A percentile compares a stretch with the other conserved stretches of the same genome.
These are phyloP conservation scores for Diaporthe vexans DNA, from an alignment of 2,329 filamentous ascomycete species.

Conservation along the genomic window DNA sequence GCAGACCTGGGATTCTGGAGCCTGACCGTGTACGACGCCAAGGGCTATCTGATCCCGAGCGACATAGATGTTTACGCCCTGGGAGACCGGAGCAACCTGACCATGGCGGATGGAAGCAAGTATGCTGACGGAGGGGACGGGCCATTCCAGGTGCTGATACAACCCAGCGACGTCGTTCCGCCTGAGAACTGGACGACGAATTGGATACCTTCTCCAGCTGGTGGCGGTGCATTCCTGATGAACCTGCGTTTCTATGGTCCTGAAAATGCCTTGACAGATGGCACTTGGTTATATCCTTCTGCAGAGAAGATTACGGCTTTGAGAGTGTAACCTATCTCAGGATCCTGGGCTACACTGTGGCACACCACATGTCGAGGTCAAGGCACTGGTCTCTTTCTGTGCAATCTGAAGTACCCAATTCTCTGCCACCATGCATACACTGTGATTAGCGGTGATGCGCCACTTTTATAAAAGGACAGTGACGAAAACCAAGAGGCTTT, in stretches of 20 bases:
- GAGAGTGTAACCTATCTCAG: background rate
- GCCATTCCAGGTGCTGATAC: conserved; percentile 48
- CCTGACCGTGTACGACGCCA: conserved; percentile 47
- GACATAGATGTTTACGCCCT: conserved; percentile 45
- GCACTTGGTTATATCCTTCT: conserved; percentile 2
- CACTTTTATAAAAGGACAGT: too few species aligned
- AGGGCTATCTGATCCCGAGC: conserved; percentile 47
- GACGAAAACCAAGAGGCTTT: too few species aligned
- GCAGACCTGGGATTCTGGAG: conserved; percentile 48
- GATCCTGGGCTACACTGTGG: too few species aligned
- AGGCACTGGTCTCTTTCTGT: too few species aligned
- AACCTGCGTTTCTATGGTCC: conserved; percentile 35
- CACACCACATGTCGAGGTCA: background rate
- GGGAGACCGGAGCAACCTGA: conserved; percentile 48
- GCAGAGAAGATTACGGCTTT: background rate
- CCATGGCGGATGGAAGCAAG: conserved; percentile 45
- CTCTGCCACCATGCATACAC: too few species aligned
- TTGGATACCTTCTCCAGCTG: conserved; percentile 38
- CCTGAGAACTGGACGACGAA: conserved; percentile 48
- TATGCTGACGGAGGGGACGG: conserved; percentile 40
- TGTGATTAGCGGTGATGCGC: too few species aligned
- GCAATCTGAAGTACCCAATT: too few species aligned
- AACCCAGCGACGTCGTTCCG: conserved; percentile 46
- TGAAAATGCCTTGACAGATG: background rate
- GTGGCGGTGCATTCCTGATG: conserved; percentile 18